Evolutionary conservation across 768 basidiomycete species (phyloP).

Genomic region (Bullera alba): DNA sequence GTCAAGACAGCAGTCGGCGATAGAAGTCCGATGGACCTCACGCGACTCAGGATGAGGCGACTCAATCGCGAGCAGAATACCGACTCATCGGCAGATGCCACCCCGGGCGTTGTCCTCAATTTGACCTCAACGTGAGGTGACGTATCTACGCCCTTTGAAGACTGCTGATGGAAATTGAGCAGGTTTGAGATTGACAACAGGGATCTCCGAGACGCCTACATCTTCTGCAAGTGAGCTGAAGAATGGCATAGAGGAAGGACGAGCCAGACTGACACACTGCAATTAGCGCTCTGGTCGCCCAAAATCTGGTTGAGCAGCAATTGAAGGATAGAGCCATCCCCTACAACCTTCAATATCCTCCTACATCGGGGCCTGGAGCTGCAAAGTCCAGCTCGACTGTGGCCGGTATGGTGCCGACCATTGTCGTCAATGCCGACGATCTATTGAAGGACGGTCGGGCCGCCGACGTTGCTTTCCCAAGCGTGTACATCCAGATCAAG

Average conservation of each 20-base stretch:
- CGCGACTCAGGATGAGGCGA: conserved; percentile 25
- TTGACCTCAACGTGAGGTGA: neutral
- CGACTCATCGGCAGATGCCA: neutral
- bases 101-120: neutral
- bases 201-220: conserved; percentile 61
- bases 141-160: too few relatives aligned
- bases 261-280: neutral
- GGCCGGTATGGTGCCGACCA: conserved; percentile 66
- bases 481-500: conserved; percentile 77
- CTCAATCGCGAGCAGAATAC: conserved; percentile 5
- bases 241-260: neutral
- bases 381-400: conserved; percentile 16
- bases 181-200: conserved; percentile 64
- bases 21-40: conserved; percentile 21
- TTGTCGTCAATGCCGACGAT: conserved; percentile 73
- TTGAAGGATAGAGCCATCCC: conserved; percentile 74
- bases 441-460: conserved; percentile 77
- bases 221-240: conserved; percentile 72
- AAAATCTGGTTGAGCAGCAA: conserved; percentile 78
- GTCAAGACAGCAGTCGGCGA: conserved; percentile 28
- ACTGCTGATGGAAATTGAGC: neutral
- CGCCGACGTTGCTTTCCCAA: conserved; percentile 86
- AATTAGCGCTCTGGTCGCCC: conserved; percentile 76
- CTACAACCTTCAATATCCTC: conserved; percentile 65
- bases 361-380: conserved; percentile 44